These are phyloP conservation scores for Parietaria judaica DNA, from an alignment of 306 rosid species.

Conservation along the genomic window DNA sequence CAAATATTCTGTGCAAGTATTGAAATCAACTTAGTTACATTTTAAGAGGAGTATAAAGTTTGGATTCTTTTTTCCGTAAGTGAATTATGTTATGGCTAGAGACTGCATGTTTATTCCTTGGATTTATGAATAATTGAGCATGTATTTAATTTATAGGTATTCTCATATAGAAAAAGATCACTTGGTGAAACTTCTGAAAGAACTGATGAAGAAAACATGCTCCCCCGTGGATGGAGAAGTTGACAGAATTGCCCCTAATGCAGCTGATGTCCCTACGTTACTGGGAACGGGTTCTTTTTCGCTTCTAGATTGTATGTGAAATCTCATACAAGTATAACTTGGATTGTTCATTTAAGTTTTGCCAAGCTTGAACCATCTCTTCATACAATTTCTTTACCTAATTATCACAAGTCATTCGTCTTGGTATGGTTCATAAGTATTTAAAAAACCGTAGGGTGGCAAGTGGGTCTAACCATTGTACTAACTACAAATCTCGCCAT, in stretches of 20 bases:
- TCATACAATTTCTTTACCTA: neutral
- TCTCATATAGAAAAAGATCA: constrained; percentile 77
- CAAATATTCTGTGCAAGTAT: neutral
- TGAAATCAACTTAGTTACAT: neutral
- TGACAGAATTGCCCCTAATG: constrained; percentile 56
- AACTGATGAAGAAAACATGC: constrained; percentile 43
- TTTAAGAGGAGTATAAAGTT: neutral
- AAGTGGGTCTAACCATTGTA: neutral
- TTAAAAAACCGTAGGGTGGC: neutral
- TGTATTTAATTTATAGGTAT: constrained; percentile 46
- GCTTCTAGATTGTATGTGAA: constrained; percentile 66
- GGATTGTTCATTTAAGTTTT: constrained; percentile 2
- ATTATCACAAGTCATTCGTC: neutral
- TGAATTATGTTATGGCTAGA: neutral
- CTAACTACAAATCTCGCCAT: neutral
- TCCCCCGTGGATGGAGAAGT: constrained; percentile 40
- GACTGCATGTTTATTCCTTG: neutral
- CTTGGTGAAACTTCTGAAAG: constrained; percentile 77
- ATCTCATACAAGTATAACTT: constrained; percentile 23
- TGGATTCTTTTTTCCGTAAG: neutral
- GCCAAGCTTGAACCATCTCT: neutral
- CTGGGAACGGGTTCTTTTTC: constrained; percentile 86
- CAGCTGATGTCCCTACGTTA: constrained; percentile 83
- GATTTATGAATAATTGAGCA: constrained; percentile 2
- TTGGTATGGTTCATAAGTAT: too few relatives aligned